Evolutionary conservation across 129 eudicot species (phyloP), one percentile per base, ranked within the genome.

Genomic region (Flaveria trinervia): DNA sequence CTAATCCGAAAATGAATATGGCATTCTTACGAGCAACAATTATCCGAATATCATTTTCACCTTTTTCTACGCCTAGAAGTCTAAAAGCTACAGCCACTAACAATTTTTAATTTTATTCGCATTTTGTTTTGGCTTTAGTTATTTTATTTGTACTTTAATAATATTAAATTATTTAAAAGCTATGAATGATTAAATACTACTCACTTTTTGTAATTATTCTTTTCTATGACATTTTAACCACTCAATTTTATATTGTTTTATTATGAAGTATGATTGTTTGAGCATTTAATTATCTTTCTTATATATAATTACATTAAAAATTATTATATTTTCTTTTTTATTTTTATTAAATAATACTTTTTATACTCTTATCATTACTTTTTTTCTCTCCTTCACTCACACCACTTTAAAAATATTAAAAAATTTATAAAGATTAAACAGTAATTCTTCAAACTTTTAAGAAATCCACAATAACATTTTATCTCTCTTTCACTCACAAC

Each of bases 61-160:
- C 26, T 50, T 1, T 8, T 54, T 60, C 57, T 69, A 5, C 18
- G 69, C 43, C 52, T 41, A n/a, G 49, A 78, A 59, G 70, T 69
- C 69, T 56, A 44, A 68, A 70, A 70, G n/a, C 61, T 69, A 46
- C 60, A 59, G 57, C 62, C 76, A 66, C 76, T 51, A 33, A 45
- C 49, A n/a, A 46, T 7, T 18, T 52, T 50, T 36, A n/a, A 46
- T 7, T 18, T 52, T 50, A 55, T 68, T 26, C 79, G 36, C 50
- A 9, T 65, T 75, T 75, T 64, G 64, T 62, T 64, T 43, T 46
- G 71, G 12, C 59, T 67, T 67, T 52, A 36, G 5, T 14, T 67
- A 52, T 51, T 51, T 52, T 66, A 52, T 16, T 28, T 13, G 44
- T 30, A 65, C 48, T 64, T 33, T 30, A 12, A 5, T 48, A n/a